Conservation (phyloP, 2,329 filamentous ascomycete genomes). For the Colletotrichum sp. region DNA sequence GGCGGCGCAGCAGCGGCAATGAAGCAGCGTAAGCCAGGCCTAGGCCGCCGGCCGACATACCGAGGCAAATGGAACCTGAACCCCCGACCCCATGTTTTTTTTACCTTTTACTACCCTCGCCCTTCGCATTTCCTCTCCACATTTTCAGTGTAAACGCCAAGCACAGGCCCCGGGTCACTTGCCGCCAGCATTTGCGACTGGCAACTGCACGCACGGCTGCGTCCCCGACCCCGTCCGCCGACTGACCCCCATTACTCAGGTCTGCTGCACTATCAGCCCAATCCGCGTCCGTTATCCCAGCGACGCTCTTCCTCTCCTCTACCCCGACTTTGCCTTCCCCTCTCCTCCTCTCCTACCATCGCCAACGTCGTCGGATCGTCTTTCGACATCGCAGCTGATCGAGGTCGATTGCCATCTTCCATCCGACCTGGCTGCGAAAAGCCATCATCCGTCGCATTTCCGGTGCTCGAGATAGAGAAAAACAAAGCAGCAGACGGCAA, state of each 20-base stretch:
- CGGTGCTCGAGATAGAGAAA: background rate
- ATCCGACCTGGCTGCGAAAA: background rate
- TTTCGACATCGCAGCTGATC: background rate
- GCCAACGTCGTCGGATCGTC: background rate
- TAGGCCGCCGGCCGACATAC: background rate
- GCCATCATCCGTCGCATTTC: background rate
- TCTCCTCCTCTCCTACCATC: background rate
- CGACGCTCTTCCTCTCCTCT: background rate
- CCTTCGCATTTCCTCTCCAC: background rate
- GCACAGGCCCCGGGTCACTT: conserved; percentile 1
- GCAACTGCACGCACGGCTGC: background rate
- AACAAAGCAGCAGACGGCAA: background rate
- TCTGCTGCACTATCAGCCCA: background rate
- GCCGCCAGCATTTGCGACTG: background rate
- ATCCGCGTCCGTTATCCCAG: conserved; percentile 1
- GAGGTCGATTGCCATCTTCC: background rate
- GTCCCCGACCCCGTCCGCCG: background rate
- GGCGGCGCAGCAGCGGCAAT: background rate
- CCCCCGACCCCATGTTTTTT: conserved; percentile 5
- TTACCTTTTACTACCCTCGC: conserved; percentile 2
- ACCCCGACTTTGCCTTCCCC: background rate
- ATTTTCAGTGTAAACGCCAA: background rate
- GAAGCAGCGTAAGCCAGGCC: background rate
- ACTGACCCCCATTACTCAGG: conserved; percentile 3
- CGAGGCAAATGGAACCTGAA: background rate